Evolutionary conservation across 495 filamentous ascomycete genomes (phyloP), one percentile per base, ranked within the genome.

Genomic region (Cercophora samala): DNA sequence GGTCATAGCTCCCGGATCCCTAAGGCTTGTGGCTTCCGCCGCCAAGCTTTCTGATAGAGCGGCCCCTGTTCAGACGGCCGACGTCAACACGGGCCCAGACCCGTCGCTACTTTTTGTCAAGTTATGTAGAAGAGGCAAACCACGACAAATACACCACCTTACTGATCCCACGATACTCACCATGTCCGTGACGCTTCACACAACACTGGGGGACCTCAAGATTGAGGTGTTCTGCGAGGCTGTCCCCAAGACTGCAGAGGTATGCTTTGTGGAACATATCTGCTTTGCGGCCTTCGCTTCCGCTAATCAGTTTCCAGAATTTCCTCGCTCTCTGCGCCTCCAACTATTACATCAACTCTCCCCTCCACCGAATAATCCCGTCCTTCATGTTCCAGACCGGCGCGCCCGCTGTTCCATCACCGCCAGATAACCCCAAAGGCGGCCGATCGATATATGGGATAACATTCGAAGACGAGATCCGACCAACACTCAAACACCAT

Each of bases 261-360:
- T 89, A 81, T 46, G 56, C 65, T 22, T 17, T 52, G 11, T 29
- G 4, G 4, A 29, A 25, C 13, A 19, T 56, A 26, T 23, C 63
- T n/a, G n/a, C 58, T 62, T 60, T 54, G 61, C 53, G 17, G 13
- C 8, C 52, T 25, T 13, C n/a, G 2, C 26, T n/a, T n/a, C 29
- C n/a, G 2, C n/a, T 18, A 15, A 56, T 21, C 53, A 56, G 0
- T 21, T 15, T 4, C 6, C 18, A 96, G 90, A 99, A 98, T 81
- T 99, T 99, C 80, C 88, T 99, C 67, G 95, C 94, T 58, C 90
- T 99, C 54, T 96, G 92, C 83, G 95, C 96, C 69, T 91, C 89
- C 46, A 85, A 84, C 71, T 92, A 92, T 82, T 99, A 96, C 82
- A 84, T 95, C 77, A 78, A 84, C 75, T 94, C 91, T 6, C 92